These are phyloP conservation scores for Alternaria incomplexa DNA, from an alignment of 2,329 filamentous ascomycete species.

Conservation along the genomic window DNA sequence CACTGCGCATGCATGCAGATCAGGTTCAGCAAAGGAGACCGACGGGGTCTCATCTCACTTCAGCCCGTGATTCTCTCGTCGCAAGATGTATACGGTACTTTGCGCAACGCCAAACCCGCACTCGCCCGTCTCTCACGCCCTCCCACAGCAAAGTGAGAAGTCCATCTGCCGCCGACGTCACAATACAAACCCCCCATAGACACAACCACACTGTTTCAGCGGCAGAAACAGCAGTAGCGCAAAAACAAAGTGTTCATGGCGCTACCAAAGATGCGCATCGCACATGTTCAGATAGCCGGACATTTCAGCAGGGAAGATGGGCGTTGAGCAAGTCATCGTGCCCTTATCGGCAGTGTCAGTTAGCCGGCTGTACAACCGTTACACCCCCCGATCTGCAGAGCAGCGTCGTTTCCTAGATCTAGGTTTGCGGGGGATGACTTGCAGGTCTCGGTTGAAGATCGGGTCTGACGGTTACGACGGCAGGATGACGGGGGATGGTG, in stretches of 20 bases:
- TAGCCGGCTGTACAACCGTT: conserved; percentile 1
- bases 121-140: background rate
- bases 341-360: conserved; percentile 17
- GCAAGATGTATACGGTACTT: background rate
- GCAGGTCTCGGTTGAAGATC: background rate
- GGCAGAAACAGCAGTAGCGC: conserved; percentile 5
- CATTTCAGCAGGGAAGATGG: background rate
- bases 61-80: background rate
- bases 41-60: accelerated
- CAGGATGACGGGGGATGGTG: background rate
- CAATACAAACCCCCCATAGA: conserved; percentile 3
- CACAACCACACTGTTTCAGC: conserved; percentile 6
- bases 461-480: background rate
- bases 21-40: no score
- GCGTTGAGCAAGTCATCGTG: background rate
- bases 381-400: background rate
- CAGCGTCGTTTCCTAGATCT: background rate
- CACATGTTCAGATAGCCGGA: background rate
- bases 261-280: background rate
- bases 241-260: background rate
- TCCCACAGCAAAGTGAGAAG: background rate
- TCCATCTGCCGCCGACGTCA: conserved; percentile 18
- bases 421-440: background rate
- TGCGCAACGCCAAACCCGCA: background rate
- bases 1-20: background rate